Percentiles rank a stretch among this genome's conserved stretches.
phyloP scores from a whole-genome alignment of 306 rosid genomes.

The Hippophae gyantsensis region DNA sequence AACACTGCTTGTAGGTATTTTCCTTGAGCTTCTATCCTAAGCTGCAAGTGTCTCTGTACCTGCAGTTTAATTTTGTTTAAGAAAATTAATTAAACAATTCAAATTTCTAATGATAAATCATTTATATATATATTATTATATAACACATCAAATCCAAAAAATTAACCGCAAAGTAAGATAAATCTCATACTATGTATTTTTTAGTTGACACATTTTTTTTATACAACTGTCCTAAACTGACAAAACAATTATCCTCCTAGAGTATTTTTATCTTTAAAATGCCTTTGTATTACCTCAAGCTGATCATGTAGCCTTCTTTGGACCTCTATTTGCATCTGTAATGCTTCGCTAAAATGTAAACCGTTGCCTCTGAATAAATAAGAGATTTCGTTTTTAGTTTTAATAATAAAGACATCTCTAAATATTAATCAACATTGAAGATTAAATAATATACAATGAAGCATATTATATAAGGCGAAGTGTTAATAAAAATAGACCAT shows the following conservation, averaged over 20 bases:
- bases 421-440: neutral
- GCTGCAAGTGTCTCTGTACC: slow-evolving; percentile 85
- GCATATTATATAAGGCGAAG: neutral
- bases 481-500: too few relatives aligned
- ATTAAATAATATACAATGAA: neutral
- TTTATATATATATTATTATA: too few relatives aligned
- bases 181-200: too few relatives aligned
- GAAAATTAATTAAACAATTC: neutral
- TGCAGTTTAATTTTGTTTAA: slow-evolving; percentile 16
- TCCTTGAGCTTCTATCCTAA: slow-evolving; percentile 89
- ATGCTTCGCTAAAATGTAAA: slow-evolving; percentile 57
- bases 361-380: slow-evolving; percentile 30
- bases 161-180: too few relatives aligned
- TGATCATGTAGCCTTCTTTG: slow-evolving; percentile 83
- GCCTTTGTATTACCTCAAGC: slow-evolving; percentile 49
- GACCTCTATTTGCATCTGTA: slow-evolving; percentile 81
- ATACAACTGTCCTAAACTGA: too few relatives aligned
- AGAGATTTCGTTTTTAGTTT: slow-evolving; percentile 14
- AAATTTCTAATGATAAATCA: too few relatives aligned
- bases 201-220: too few relatives aligned
- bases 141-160: too few relatives aligned
- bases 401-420: too few relatives aligned
- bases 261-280: too few relatives aligned
- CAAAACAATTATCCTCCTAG: too few relatives aligned
- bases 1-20: slow-evolving; percentile 71